Percentiles rank a stretch among this genome's conserved stretches.
phyloP scores from a whole-genome alignment of 176 grass and related monocot genomes.

The Triticum dicoccoides region DNA sequence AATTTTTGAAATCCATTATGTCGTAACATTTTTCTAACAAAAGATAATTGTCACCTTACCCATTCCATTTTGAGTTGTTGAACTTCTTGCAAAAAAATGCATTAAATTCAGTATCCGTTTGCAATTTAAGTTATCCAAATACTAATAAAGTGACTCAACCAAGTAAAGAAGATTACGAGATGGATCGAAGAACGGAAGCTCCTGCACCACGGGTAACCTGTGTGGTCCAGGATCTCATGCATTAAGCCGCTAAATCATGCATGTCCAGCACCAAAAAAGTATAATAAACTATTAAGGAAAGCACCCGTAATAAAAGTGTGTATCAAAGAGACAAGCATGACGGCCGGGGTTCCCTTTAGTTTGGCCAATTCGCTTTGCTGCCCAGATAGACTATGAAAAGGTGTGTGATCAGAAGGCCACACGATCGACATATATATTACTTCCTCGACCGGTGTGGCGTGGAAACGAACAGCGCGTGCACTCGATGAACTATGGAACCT shows the following conservation, averaged over 20 bases:
- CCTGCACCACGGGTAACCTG: not conserved
- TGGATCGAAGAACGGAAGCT: not conserved
- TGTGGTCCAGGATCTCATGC: not conserved
- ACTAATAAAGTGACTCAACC: no score
- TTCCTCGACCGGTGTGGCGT: not conserved
- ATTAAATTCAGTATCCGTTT: no score
- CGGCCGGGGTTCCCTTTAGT: not conserved
- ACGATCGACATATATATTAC: not conserved
- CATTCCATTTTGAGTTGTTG: no score
- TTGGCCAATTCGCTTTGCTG: slow-evolving; percentile 5
- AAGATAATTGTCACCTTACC: no score
- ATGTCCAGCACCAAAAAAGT: not conserved
- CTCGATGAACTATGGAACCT: not conserved
- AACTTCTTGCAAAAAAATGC: no score
- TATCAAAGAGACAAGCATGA: not conserved
- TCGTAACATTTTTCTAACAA: no score
- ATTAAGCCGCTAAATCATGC: not conserved
- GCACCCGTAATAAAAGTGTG: not conserved
- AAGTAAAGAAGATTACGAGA: no score
- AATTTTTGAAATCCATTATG: no score
- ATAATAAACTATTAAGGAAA: not conserved
- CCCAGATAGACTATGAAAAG: not conserved
- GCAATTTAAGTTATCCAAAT: no score
- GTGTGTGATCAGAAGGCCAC: not conserved
- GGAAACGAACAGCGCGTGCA: not conserved